phyloP scores from a whole-genome alignment of 371 early-diverging fungal species.

The Polyrhizophydium stewartii region DNA sequence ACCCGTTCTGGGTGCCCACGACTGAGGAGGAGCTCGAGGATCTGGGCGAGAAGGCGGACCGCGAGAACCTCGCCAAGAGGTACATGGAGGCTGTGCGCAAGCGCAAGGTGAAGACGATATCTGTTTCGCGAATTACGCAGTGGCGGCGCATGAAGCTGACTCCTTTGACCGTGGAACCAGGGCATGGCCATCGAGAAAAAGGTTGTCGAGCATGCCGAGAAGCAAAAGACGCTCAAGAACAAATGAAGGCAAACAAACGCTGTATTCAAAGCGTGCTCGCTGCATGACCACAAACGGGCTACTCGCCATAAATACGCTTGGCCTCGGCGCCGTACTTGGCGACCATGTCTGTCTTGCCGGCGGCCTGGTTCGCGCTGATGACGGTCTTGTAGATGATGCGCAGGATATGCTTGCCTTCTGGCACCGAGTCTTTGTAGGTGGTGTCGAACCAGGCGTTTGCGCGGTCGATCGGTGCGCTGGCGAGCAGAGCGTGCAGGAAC shows the following conservation, averaged over 20 bases:
- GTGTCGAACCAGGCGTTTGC: neutral
- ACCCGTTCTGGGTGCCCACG: slow-evolving; percentile 98
- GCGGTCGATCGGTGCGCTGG: neutral
- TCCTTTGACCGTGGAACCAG: slow-evolving; percentile 21
- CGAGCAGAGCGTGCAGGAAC: slow-evolving; percentile 6
- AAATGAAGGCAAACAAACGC: no score
- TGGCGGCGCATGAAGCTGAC: neutral
- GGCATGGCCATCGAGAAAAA: slow-evolving; percentile 88
- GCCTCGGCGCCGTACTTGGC: neutral
- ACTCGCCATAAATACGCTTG: neutral
- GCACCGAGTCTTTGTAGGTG: neutral
- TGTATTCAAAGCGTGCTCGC: no score
- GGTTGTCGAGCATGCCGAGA: slow-evolving; percentile 89
- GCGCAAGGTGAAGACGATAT: slow-evolving; percentile 67
- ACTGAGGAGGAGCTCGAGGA: slow-evolving; percentile 97
- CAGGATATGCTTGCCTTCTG: neutral
- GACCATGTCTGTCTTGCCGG: neutral
- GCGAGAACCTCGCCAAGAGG: slow-evolving; percentile 91
- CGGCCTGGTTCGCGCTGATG: neutral
- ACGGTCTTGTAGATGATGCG: neutral
- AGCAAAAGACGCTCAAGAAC: slow-evolving; percentile 83
- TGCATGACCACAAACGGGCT: no score
- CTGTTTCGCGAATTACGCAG: neutral
- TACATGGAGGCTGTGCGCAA: slow-evolving; percentile 94
- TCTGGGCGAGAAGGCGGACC: slow-evolving; percentile 92